phyloP scores from a whole-genome alignment of 805 yeast genomes.

The Schwanniomyces occidentalis region DNA sequence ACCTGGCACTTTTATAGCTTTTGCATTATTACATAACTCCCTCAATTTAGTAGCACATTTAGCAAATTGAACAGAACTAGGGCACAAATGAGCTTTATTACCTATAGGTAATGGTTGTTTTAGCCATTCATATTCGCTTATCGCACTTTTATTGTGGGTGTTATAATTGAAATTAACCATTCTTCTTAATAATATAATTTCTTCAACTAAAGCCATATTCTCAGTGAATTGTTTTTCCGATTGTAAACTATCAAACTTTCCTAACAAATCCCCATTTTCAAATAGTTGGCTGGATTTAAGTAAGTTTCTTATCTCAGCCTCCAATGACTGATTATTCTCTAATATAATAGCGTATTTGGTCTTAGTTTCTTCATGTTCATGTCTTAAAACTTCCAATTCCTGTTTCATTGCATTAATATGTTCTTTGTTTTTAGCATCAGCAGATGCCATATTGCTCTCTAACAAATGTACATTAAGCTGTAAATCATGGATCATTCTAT shows the following conservation, averaged over 20 bases:
- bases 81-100: background rate
- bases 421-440: slow-evolving; percentile 28
- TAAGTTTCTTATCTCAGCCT: slow-evolving; percentile 25
- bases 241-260: slow-evolving; percentile 31
- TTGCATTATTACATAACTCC: slow-evolving; percentile 11
- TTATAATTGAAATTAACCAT: slow-evolving; percentile 16
- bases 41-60: slow-evolving; percentile 7
- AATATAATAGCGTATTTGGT: slow-evolving; percentile 17
- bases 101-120: slow-evolving; percentile 6
- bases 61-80: background rate
- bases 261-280: slow-evolving; percentile 16
- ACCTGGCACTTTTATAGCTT: slow-evolving; percentile 10
- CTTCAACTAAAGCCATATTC: slow-evolving; percentile 42
- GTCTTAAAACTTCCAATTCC: slow-evolving; percentile 14
- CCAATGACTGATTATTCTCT: slow-evolving; percentile 20
- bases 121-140: slow-evolving; percentile 20
- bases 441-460: slow-evolving; percentile 41
- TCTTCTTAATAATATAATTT: slow-evolving; percentile 43
- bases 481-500: slow-evolving; percentile 40
- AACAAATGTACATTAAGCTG: slow-evolving; percentile 46
- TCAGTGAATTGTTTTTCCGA: slow-evolving; percentile 33
- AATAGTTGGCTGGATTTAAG: slow-evolving; percentile 18
- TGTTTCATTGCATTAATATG: slow-evolving; percentile 17
- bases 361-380: slow-evolving; percentile 17
- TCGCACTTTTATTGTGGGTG: background rate